A percentile compares a stretch with the other conserved stretches of the same genome.
Evolutionary conservation across 768 basidiomycete genomes (phyloP).

Genomic region (Pleurotus tuber-regium): DNA sequence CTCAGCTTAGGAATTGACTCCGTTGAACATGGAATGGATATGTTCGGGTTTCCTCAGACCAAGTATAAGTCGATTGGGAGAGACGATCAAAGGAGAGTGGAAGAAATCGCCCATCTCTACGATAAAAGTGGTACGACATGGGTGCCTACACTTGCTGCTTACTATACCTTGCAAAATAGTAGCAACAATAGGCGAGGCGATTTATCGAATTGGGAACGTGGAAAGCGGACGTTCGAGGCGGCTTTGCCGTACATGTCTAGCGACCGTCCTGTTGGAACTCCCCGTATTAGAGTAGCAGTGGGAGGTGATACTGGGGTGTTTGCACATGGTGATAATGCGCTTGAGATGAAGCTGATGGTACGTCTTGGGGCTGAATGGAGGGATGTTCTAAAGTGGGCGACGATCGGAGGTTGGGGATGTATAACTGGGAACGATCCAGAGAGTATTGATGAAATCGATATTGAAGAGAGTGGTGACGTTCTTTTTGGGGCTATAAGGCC

Average conservation of each 20-base stretch:
- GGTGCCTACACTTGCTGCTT: constrained; percentile 59
- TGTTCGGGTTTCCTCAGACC: constrained; percentile 16
- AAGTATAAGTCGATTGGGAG: constrained; percentile 12
- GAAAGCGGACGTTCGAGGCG: constrained; percentile 37
- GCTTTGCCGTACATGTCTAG: constrained; percentile 43
- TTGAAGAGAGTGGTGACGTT: constrained; percentile 45
- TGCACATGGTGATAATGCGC: constrained; percentile 55
- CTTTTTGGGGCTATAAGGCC: constrained; percentile 51
- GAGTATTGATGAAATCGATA: constrained; percentile 20
- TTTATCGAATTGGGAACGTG: constrained; percentile 34
- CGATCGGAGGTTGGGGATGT: constrained; percentile 57
- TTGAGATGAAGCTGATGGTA: constrained; percentile 63
- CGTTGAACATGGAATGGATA: constrained; percentile 53
- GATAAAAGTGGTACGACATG: constrained; percentile 36
- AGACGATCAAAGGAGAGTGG: constrained; percentile 21
- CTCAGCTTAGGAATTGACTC: constrained; percentile 43
- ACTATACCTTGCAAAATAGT: constrained; percentile 31
- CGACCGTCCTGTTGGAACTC: neutral
- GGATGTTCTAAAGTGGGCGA: constrained; percentile 56
- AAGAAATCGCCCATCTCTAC: constrained; percentile 20
- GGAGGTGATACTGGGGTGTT: constrained; percentile 69
- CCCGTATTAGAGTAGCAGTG: constrained; percentile 40
- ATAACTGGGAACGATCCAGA: constrained; percentile 49
- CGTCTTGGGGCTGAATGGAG: constrained; percentile 50
- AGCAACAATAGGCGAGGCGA: neutral